A percentile compares a stretch with the other conserved stretches of the same genome.
Evolutionary conservation across 1,139 yeast genomes (phyloP).

Genomic region (Hemisphaericaspora subhashii): DNA sequence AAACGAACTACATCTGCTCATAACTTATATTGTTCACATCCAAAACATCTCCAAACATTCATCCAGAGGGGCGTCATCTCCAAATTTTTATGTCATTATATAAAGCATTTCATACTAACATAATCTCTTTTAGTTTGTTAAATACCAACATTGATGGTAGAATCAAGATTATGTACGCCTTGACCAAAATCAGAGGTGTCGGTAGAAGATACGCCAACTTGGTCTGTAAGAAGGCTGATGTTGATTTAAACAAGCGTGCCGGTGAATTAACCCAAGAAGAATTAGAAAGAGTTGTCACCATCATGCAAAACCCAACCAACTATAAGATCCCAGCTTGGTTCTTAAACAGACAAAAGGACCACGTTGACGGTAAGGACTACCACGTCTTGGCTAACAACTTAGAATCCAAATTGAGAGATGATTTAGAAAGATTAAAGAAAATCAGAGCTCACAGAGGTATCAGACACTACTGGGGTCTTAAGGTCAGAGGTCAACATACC

Average conservation of each 20-base stretch:
- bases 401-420: constrained; percentile 99
- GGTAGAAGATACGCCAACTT: constrained; percentile 99
- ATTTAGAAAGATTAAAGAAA: constrained; percentile 99
- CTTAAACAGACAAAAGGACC: constrained; percentile 99
- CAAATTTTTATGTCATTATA: neutral
- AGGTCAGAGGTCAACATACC: constrained; percentile 99
- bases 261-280: constrained; percentile 99
- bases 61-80: neutral
- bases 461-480: constrained; percentile 99
- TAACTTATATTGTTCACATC: no score
- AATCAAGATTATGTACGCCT: constrained; percentile 99
- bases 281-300: constrained; percentile 99
- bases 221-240: constrained; percentile 99
- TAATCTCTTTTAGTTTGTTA: constrained; percentile 69
- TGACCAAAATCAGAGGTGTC: constrained; percentile 99
- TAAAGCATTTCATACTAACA: constrained; percentile 23
- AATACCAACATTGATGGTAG: constrained; percentile 99
- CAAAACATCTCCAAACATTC: neutral
- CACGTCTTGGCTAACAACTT: constrained; percentile 98
- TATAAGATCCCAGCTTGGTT: constrained; percentile 99
- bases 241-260: constrained; percentile 97
- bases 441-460: constrained; percentile 99
- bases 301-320: constrained; percentile 99
- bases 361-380: constrained; percentile 98
- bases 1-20: no score